These are phyloP conservation scores for Claviceps humidiphila DNA, from an alignment of 2,329 filamentous ascomycete genomes.

Conservation along the genomic window DNA sequence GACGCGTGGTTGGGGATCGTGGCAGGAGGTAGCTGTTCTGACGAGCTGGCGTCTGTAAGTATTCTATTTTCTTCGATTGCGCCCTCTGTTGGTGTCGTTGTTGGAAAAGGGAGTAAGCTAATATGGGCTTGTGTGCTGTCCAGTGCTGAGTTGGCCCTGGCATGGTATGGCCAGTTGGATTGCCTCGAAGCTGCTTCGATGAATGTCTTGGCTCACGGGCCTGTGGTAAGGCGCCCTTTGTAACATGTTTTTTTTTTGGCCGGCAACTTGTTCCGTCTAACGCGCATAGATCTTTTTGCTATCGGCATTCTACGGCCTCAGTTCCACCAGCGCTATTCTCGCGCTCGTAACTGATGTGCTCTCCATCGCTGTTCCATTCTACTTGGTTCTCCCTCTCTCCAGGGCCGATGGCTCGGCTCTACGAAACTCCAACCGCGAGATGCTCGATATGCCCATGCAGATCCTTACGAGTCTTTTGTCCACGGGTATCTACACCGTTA, in stretches of 20 bases:
- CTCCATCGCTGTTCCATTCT: conserved; percentile 60
- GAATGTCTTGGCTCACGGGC: conserved; percentile 59
- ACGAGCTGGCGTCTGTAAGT: conserved; percentile 43
- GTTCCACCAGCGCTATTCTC: conserved; percentile 43
- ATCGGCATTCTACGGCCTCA: conserved; percentile 62
- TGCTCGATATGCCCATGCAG: conserved; percentile 51
- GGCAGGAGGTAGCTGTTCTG: conserved; percentile 44
- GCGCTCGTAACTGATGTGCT: conserved; percentile 55
- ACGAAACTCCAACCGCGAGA: conserved; percentile 45
- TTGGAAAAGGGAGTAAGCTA: conserved; percentile 4
- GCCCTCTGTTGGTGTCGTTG: not conserved
- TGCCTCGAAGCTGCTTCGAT: conserved; percentile 55
- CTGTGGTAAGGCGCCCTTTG: conserved; percentile 34
- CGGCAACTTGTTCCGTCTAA: not conserved
- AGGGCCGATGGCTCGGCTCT: conserved; percentile 45
- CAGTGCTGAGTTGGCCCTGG: conserved; percentile 56
- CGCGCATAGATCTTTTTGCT: conserved; percentile 53
- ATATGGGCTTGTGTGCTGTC: not conserved
- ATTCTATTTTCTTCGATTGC: not conserved
- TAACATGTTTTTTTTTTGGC: no score
- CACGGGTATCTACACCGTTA: conserved; percentile 60
- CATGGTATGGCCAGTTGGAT: conserved; percentile 64
- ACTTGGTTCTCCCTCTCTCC: conserved; percentile 56
- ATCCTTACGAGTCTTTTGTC: conserved; percentile 55
- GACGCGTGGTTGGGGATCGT: conserved; percentile 48